phyloP scores from a whole-genome alignment of 1,139 yeast species.

The Taiozyma onychis region DNA sequence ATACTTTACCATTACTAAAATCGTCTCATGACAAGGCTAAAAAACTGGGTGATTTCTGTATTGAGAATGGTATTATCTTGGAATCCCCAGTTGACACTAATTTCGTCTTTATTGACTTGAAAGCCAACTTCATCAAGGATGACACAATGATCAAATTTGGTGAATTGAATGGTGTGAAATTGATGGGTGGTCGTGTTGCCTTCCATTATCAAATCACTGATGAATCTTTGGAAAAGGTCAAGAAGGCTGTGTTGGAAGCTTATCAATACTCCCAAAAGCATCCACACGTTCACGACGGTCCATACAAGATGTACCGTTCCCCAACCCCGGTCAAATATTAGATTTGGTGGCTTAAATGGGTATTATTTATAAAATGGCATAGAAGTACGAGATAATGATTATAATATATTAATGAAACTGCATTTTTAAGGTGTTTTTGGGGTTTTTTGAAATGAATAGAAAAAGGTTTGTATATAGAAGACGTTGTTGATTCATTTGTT shows the following conservation, averaged over 20 bases:
- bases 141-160: constrained; percentile 51
- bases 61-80: constrained; percentile 46
- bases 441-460: not conserved
- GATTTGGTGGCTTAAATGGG: constrained; percentile 1
- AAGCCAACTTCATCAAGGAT: constrained; percentile 54
- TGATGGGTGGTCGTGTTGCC: constrained; percentile 74
- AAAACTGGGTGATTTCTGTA: constrained; percentile 58
- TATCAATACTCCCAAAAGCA: constrained; percentile 40
- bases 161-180: constrained; percentile 53
- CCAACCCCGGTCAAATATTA: constrained; percentile 26
- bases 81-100: constrained; percentile 82
- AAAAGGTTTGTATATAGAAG: not conserved
- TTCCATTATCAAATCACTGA: constrained; percentile 77
- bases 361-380: constrained; percentile 21
- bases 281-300: constrained; percentile 35
- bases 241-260: constrained; percentile 54
- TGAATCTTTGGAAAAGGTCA: constrained; percentile 61
- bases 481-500: not conserved
- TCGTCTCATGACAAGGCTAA: constrained; percentile 65
- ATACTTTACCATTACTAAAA: constrained; percentile 53
- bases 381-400: constrained; percentile 13
- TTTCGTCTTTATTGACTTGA: constrained; percentile 74
- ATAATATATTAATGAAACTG: constrained; percentile 2
- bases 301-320: constrained; percentile 36
- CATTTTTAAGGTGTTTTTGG: not conserved